Base-by-base conservation (phyloP, 2,329 filamentous ascomycete species). In the Penicillium paneum region DNA sequence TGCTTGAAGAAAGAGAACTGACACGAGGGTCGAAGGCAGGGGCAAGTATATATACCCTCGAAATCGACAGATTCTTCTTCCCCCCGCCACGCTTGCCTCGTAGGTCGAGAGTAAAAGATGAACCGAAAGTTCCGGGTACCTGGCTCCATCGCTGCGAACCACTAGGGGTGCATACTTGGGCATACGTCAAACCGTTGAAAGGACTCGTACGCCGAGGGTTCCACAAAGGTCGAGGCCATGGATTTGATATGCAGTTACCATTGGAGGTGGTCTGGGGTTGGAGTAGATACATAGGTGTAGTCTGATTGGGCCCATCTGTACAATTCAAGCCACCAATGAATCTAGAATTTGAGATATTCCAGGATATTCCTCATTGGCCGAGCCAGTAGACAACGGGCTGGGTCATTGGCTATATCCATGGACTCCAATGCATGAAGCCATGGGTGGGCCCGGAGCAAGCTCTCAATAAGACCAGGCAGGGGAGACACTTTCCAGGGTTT, bases 71-170 rank as follows among this genome's bases (percentile, higher is more conserved):
- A 54, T 34, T 34, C 39, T 54, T 38, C 19, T 50, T 19, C 26
- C 19, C 21, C 26, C 52, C 52, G 52, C 52, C 52, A 54, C 51
- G 38, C 39, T 43, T 35, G 38, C 46, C 52, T 49, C 45, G 36
- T 38, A 36, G 19, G 51, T 24, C 38, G 32, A 50, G 21, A 49
- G 32, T 28, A 24, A 36, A 29, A n/a, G 41, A 36, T 29, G 41
- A 45, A 35, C 41, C 49, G 28, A 50, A 39, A 34, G 52, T 34
- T 41, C 26, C 38, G 31, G 19, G 52, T 54, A 50, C 52, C 52
- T 54, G 46, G 21, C 24, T n/a, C 52, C 21, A 32, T 50, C 21
- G 28, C 10, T 12, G 17, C 21, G 32, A 36, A 19, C 47, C 46
- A 38, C 19, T n/a, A 13, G 35, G 45, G 46, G 46, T n/a, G 19